These are phyloP conservation scores for Clausena lansium DNA, from an alignment of 345 rosid genomes.

Conservation along the genomic window DNA sequence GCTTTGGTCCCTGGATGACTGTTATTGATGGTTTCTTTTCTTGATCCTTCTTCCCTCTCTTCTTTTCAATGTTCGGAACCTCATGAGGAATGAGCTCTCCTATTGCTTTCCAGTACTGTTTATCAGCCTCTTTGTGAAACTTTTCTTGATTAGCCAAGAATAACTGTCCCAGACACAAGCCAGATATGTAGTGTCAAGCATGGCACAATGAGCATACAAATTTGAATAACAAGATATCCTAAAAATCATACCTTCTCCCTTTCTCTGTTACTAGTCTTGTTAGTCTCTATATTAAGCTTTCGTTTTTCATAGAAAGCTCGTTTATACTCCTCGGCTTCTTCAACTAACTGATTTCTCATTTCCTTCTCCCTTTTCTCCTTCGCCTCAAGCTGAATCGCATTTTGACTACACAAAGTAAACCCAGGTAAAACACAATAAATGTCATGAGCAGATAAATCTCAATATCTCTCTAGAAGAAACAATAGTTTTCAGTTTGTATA, in stretches of 20 bases:
- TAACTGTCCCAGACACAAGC: slow-evolving; percentile 38
- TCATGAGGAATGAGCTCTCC: slow-evolving; percentile 64
- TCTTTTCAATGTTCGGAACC: slow-evolving; percentile 68
- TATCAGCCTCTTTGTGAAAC: slow-evolving; percentile 60
- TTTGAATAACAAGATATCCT: neutral
- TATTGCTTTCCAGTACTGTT: slow-evolving; percentile 68
- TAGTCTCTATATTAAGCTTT: slow-evolving; percentile 51
- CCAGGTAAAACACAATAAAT: neutral
- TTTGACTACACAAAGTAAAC: slow-evolving; percentile 42
- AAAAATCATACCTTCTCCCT: slow-evolving; percentile 52
- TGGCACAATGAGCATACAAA: neutral
- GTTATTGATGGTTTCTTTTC: slow-evolving; percentile 54
- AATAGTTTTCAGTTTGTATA: neutral
- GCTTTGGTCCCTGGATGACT: slow-evolving; percentile 69
- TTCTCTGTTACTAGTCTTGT: slow-evolving; percentile 61
- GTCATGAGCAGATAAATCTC: neutral
- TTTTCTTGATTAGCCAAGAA: slow-evolving; percentile 65
- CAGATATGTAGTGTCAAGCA: neutral
- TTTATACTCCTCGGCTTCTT: slow-evolving; percentile 61
- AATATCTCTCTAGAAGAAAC: neutral
- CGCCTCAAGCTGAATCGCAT: slow-evolving; percentile 60
- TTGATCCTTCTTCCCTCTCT: slow-evolving; percentile 49
- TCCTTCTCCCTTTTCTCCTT: slow-evolving; percentile 76
- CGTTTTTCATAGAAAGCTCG: slow-evolving; percentile 64
- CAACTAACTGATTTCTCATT: slow-evolving; percentile 55